phyloP scores from a whole-genome alignment of 2,329 filamentous ascomycete species.

The Paraconiothyrium sp. region DNA sequence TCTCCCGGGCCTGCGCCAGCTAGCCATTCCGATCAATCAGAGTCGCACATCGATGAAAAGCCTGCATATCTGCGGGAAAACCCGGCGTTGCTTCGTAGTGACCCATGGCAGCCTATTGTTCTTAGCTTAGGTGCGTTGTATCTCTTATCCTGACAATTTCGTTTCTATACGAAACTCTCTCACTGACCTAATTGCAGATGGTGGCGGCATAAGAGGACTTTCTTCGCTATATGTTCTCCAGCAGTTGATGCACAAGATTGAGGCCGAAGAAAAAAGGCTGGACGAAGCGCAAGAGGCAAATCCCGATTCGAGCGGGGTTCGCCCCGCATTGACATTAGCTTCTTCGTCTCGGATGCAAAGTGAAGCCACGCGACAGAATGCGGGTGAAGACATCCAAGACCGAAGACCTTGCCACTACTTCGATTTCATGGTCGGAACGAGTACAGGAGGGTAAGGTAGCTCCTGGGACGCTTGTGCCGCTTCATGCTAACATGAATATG shows the following conservation, averaged over 20 bases:
- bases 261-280: not conserved
- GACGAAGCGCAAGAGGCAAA: not conserved
- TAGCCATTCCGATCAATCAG: not conserved
- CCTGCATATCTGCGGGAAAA: not conserved
- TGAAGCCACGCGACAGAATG: not conserved
- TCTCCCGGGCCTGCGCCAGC: not conserved
- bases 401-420: constrained; percentile 6
- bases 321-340: not conserved
- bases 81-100: not conserved
- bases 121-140: constrained; percentile 4
- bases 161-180: not conserved
- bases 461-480: not conserved
- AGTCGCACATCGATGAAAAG: not conserved
- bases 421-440: constrained; percentile 10
- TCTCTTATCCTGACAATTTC: not conserved
- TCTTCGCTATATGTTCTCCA: constrained; percentile 9
- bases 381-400: not conserved
- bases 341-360: not conserved
- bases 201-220: constrained; percentile 9
- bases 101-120: constrained; percentile 11
- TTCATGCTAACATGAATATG: not conserved
- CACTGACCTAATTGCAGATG: not conserved
- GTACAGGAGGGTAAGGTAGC: constrained; percentile 9
- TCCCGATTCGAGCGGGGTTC: too few relatives aligned
- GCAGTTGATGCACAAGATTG: constrained; percentile 6